Evolutionary conservation across 495 filamentous ascomycete species (phyloP).

Genomic region (Tuber calosporum): DNA sequence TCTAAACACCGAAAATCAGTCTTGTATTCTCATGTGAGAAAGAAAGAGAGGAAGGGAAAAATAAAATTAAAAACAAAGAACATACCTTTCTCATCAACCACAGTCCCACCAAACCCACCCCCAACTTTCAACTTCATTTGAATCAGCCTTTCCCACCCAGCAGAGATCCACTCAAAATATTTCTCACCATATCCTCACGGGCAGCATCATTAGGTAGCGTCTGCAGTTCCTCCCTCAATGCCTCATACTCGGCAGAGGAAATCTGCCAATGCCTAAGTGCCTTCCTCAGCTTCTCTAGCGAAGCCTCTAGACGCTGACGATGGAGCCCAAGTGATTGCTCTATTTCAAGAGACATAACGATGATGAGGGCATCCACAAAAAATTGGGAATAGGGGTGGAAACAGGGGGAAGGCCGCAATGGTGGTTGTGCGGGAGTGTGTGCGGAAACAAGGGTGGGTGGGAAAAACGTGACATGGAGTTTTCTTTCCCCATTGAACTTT

Average conservation of each 20-base stretch:
- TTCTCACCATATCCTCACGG: conserved; percentile 49
- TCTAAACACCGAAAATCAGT: conserved; percentile 46
- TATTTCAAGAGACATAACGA: conserved; percentile 11
- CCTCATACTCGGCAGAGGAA: conserved; percentile 86
- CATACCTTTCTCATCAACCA: conserved; percentile 55
- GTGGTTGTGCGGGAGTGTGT: not conserved
- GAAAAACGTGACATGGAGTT: not conserved
- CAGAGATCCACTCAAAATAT: not conserved
- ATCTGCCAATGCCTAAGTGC: conserved; percentile 79
- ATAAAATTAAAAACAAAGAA: not conserved
- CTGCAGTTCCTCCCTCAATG: conserved; percentile 68
- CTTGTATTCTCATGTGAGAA: conserved; percentile 42
- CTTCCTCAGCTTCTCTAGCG: conserved; percentile 63
- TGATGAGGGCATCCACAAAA: conserved; percentile 4
- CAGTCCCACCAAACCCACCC: conserved; percentile 48
- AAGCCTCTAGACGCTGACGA: conserved; percentile 65
- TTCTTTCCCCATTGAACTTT: not conserved
- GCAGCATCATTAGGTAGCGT: conserved; percentile 49
- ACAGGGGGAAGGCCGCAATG: not conserved
- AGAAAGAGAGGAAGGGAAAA: not conserved
- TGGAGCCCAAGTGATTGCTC: conserved; percentile 59
- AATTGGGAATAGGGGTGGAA: not conserved
- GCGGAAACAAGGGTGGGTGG: not conserved
- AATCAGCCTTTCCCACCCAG: conserved; percentile 28
- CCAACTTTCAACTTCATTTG: conserved; percentile 44